These are phyloP conservation scores for Leccinum pellstonianum DNA, from an alignment of 768 basidiomycete species.

Conservation along the genomic window DNA sequence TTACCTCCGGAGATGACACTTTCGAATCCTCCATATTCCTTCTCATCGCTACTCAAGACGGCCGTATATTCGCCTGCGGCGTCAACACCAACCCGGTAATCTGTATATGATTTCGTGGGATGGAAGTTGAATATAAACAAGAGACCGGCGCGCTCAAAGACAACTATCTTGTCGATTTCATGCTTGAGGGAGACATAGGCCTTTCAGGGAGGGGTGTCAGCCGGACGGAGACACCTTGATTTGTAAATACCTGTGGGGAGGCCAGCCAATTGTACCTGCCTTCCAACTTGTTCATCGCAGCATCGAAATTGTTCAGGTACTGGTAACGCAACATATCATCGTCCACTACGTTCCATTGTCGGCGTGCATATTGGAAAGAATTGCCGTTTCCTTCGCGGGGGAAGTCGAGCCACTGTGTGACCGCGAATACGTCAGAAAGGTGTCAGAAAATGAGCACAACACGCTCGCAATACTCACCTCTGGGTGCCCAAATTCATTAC, in stretches of 20 bases:
- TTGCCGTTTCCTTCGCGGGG: conserved; percentile 94
- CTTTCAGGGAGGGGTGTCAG: conserved; percentile 35
- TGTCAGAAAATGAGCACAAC: neutral
- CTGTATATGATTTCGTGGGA: conserved; percentile 83
- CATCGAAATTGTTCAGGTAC: conserved; percentile 93
- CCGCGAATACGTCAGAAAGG: neutral
- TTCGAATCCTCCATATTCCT: conserved; percentile 85
- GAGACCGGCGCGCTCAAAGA: conserved; percentile 90
- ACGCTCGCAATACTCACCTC: conserved; percentile 52
- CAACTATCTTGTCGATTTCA: conserved; percentile 89
- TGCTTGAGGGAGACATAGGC: conserved; percentile 94
- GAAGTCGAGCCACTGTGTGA: conserved; percentile 93
- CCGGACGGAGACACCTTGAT: neutral
- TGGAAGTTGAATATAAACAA: conserved; percentile 99
- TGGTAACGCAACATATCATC: conserved; percentile 84
- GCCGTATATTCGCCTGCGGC: conserved; percentile 80
- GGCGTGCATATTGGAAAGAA: conserved; percentile 95
- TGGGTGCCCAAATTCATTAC: conserved; percentile 98
- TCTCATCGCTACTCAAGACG: conserved; percentile 82
- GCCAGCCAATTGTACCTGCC: conserved; percentile 82
- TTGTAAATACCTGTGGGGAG: conserved; percentile 60
- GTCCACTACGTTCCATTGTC: conserved; percentile 95
- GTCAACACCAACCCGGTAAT: conserved; percentile 92
- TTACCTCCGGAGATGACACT: conserved; percentile 63
- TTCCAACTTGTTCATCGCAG: conserved; percentile 86